These are phyloP conservation scores for Pachyrhizus erosus DNA, from an alignment of 306 rosid genomes.

Conservation along the genomic window DNA sequence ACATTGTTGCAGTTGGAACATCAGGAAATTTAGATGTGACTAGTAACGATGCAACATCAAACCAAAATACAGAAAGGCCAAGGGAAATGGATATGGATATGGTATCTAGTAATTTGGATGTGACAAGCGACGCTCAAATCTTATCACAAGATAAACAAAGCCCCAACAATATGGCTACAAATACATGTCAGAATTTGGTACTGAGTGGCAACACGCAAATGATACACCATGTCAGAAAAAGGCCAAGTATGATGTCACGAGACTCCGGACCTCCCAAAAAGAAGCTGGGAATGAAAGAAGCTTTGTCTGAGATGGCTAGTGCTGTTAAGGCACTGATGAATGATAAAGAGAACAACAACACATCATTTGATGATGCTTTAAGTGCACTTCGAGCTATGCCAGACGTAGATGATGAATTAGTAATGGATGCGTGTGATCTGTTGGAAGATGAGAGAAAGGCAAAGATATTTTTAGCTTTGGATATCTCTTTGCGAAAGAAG, in stretches of 20 bases:
- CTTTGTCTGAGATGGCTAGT: conserved; percentile 66
- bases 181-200: conserved; percentile 33
- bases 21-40: conserved; percentile 40
- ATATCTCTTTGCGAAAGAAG: conserved; percentile 63
- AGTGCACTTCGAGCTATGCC: conserved; percentile 74
- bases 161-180: conserved; percentile 3
- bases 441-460: conserved; percentile 77
- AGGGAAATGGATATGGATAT: conserved; percentile 33
- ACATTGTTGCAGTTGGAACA: conserved; percentile 28
- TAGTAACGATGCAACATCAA: conserved; percentile 42
- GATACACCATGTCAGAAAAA: conserved; percentile 45
- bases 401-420: conserved; percentile 70
- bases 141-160: conserved; percentile 40
- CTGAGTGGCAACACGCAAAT: conserved; percentile 29
- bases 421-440: conserved; percentile 79
- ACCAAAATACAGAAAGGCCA: conserved; percentile 49
- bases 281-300: conserved; percentile 50
- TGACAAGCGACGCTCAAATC: conserved; percentile 33
- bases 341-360: conserved; percentile 43
- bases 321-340: conserved; percentile 59
- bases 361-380: conserved; percentile 59
- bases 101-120: conserved; percentile 34
- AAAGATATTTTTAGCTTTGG: conserved; percentile 69
- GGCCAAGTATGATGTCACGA: conserved; percentile 29
- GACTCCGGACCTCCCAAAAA: conserved; percentile 38